These are phyloP conservation scores for Gymnopilus junonius DNA, from an alignment of 768 basidiomycete genomes.

Conservation along the genomic window DNA sequence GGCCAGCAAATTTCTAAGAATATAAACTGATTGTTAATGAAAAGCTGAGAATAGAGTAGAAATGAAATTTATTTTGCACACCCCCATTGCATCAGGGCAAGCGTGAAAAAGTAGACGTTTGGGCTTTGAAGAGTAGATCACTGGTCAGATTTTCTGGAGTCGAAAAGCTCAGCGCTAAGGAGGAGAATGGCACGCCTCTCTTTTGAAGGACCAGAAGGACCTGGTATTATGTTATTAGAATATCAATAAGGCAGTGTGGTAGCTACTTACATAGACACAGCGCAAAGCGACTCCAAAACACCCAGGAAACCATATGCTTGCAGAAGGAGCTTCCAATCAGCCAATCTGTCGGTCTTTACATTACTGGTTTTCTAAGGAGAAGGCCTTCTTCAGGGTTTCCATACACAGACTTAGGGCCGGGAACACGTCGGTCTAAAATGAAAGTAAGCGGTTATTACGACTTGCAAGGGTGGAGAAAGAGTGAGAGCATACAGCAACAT, in stretches of 20 bases:
- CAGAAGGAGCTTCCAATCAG: constrained; percentile 52
- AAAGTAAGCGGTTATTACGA: neutral
- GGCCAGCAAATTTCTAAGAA: constrained; percentile 50
- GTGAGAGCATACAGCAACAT: constrained; percentile 38
- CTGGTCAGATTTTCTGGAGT: constrained; percentile 37
- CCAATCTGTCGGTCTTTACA: constrained; percentile 58
- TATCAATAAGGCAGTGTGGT: neutral
- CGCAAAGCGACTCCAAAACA: constrained; percentile 47
- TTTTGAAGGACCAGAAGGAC: constrained; percentile 43
- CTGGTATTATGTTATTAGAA: constrained; percentile 22
- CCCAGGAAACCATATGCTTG: constrained; percentile 67
- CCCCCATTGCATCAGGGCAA: constrained; percentile 65
- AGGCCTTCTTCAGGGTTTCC: constrained; percentile 68
- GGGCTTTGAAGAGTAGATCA: constrained; percentile 46
- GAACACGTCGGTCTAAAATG: constrained; percentile 52
- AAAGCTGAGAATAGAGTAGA: neutral
- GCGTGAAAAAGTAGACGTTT: constrained; percentile 55
- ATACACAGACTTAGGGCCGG: constrained; percentile 58
- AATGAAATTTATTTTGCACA: constrained; percentile 3
- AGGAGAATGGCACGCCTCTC: constrained; percentile 51
- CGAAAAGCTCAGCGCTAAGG: constrained; percentile 45
- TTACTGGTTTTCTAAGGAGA: constrained; percentile 57
- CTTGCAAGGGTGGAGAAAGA: neutral
- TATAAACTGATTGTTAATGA: neutral
- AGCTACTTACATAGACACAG: constrained; percentile 50